These are phyloP conservation scores for Vicia sativa DNA, from an alignment of 306 rosid species.

Conservation along the genomic window DNA sequence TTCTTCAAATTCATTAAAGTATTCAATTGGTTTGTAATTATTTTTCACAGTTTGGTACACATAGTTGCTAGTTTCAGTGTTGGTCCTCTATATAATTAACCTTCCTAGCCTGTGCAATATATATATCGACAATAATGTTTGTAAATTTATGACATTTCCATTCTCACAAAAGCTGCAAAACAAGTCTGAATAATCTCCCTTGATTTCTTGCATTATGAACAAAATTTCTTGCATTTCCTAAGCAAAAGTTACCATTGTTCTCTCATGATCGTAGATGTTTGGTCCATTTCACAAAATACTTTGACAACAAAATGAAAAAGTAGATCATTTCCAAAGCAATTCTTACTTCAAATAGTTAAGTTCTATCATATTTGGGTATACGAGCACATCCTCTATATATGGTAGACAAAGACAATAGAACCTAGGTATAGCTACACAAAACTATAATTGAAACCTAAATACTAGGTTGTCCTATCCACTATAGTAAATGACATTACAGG, in stretches of 20 bases:
- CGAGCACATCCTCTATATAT: conserved; percentile 13
- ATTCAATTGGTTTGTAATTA: too few species aligned
- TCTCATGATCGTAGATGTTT: conserved; percentile 34
- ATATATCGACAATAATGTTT: neutral
- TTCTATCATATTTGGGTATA: conserved; percentile 9
- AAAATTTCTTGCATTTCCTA: conserved; percentile 31
- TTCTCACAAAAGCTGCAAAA: conserved; percentile 27
- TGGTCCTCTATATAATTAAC: too few species aligned
- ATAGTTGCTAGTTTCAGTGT: too few species aligned
- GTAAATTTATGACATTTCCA: neutral
- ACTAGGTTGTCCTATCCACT: conserved; percentile 31
- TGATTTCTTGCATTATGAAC: neutral
- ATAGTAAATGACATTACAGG: neutral
- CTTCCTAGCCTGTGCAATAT: neutral
- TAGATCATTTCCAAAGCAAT: conserved; percentile 35
- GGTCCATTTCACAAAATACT: conserved; percentile 35
- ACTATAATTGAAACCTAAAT: conserved; percentile 32
- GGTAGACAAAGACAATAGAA: conserved; percentile 33
- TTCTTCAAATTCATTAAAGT: too few species aligned
- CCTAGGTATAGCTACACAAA: conserved; percentile 13
- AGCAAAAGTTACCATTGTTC: conserved; percentile 22
- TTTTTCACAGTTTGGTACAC: too few species aligned
- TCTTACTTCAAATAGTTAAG: conserved; percentile 1
- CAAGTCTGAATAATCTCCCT: neutral
- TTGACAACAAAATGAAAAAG: conserved; percentile 38